Evolutionary conservation across 1,284 basidiomycete genomes (phyloP), one percentile per base, ranked within the genome.

Genomic region (Coriolopsis trogii): DNA sequence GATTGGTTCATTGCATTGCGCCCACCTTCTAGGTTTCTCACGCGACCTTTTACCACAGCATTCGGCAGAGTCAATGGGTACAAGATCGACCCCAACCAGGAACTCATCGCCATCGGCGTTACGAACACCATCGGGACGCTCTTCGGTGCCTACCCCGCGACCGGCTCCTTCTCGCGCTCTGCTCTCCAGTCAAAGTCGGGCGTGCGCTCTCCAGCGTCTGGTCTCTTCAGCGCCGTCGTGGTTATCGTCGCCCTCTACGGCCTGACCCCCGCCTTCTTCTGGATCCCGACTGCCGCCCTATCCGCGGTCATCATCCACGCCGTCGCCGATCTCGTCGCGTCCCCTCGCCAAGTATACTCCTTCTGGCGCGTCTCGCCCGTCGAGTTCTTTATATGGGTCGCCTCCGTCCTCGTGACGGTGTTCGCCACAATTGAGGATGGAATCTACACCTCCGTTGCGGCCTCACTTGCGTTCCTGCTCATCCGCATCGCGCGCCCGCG

Each of bases 271-370:
- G 91, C 91, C 15, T 95, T 95, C 81, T 94, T 75, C 70, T 93
- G 86, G 85, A 92, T 93, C 58, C 89, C 89, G 42, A 82, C 63
- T 24, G 87, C 88, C 7, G 82, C 78, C 15, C 82, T 98, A 10
- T 87, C 91, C 3, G 95, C 95, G n/a, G 85, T 98, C 61, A 98
- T 98, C 69, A 95, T 98, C 61, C 94, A 96, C 65, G 92, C 93
- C 38, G 93, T 98, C 28, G 88, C 87, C 6, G 93, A 96, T 71
- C 80, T 98, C 50, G 87, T 99, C 46, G 89, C 93, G 13, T 86
- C 90, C 1, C 95, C 94, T 3, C 72, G 81, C 49, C 89, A 94
- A 66, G 86, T 90, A 9, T 96, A 89, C 71, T 80, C 81, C 21
- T 98, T 90, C 79, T 98, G 95, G 95, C 84, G 91, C 34, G 87